Evolutionary conservation across 176 grass and related monocot species (phyloP).

Genomic region (Carex cristatella): DNA sequence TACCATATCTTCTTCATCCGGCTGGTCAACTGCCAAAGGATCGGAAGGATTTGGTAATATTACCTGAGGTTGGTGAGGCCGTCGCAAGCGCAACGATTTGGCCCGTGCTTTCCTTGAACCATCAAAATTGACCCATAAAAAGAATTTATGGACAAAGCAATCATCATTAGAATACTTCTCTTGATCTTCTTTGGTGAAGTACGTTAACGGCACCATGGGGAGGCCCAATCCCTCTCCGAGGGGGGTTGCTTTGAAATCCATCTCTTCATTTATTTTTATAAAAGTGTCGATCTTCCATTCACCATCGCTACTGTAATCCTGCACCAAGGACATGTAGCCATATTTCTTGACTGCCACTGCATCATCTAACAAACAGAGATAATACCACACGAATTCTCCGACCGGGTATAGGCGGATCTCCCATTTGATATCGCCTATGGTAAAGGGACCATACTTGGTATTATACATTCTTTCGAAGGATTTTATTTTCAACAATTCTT

Average conservation of each 20-base stretch:
- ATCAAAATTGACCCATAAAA: constrained; percentile 4
- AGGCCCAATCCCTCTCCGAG: not conserved
- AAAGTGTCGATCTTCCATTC: not conserved
- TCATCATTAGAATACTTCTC: not conserved
- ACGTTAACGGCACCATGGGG: not conserved
- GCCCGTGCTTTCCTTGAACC: not conserved
- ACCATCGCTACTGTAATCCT: not conserved
- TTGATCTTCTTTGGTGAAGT: not conserved
- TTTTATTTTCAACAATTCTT: constrained; percentile 7
- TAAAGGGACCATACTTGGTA: not conserved
- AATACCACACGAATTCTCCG: constrained; percentile 1
- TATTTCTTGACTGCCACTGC: not conserved
- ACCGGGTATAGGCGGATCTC: not conserved
- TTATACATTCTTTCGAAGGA: not conserved
- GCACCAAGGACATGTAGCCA: not conserved
- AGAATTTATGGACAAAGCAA: not conserved
- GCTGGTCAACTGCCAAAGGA: not conserved
- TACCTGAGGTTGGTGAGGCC: not conserved
- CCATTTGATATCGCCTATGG: not conserved
- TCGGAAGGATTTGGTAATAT: not conserved
- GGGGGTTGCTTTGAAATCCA: not conserved
- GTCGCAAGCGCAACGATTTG: not conserved
- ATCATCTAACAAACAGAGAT: constrained; percentile 13
- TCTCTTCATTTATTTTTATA: not conserved
- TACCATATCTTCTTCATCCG: not conserved